Evolutionary conservation across 441 rosid species (phyloP).

Genomic region (Eutrema salsugineum): DNA sequence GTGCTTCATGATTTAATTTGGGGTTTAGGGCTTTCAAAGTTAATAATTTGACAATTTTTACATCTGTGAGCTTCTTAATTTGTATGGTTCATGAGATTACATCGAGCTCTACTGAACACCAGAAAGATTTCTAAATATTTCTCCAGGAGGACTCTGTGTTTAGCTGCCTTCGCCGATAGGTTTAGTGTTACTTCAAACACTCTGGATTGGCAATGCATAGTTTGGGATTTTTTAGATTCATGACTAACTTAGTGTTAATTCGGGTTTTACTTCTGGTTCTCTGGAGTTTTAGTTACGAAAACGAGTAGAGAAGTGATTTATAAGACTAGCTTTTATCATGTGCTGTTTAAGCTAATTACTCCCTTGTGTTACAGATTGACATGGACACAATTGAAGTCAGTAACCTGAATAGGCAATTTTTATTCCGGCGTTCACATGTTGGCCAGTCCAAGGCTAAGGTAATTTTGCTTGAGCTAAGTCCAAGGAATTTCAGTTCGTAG

Average conservation of each 20-base stretch:
- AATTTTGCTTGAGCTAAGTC: slow-evolving; percentile 5
- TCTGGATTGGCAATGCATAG: not conserved
- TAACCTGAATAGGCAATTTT: slow-evolving; percentile 93
- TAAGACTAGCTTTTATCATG: not conserved
- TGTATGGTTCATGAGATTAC: not conserved
- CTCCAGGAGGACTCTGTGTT: not conserved
- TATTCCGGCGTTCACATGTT: slow-evolving; percentile 90
- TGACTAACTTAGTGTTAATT: not conserved
- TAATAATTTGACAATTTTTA: not conserved
- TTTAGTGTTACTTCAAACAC: not conserved
- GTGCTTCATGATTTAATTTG: not conserved
- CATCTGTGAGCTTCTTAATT: not conserved
- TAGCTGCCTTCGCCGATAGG: not conserved
- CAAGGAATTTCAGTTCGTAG: not conserved
- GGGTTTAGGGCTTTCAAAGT: not conserved
- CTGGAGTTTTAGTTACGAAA: not conserved
- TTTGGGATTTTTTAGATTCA: not conserved
- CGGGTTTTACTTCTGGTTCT: not conserved
- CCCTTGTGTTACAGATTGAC: slow-evolving; percentile 65
- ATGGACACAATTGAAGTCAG: slow-evolving; percentile 99
- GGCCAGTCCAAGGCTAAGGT: slow-evolving; percentile 99
- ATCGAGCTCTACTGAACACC: not conserved
- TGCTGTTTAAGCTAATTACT: not conserved
- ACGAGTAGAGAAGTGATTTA: not conserved
- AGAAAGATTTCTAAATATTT: not conserved